phyloP scores from a whole-genome alignment of 1,139 yeast genomes.

The Zygotorulaspora mrakii region DNA sequence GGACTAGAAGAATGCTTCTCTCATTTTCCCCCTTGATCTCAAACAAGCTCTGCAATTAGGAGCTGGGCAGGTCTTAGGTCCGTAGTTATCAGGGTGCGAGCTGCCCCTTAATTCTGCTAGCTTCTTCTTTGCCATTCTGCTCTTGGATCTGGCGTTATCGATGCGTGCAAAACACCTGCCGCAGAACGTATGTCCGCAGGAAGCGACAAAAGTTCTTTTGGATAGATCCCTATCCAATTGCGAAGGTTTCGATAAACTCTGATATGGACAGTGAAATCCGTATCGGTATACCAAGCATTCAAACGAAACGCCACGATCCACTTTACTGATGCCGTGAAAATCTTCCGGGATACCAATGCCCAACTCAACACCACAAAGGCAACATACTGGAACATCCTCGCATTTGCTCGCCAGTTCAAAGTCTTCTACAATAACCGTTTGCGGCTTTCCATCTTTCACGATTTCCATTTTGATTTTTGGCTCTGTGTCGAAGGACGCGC shows the following conservation, averaged over 20 bases:
- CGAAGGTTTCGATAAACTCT: constrained; percentile 48
- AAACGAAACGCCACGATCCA: constrained; percentile 29
- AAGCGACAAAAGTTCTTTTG: constrained; percentile 60
- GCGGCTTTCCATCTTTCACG: constrained; percentile 35
- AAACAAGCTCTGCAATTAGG: constrained; percentile 26
- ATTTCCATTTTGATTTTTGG: constrained; percentile 33
- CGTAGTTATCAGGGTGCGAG: constrained; percentile 37
- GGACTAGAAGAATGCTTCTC: constrained; percentile 34
- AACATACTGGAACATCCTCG: constrained; percentile 53
- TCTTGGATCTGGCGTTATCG: constrained; percentile 28
- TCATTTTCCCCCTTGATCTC: constrained; percentile 30
- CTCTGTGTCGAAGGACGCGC: constrained; percentile 32
- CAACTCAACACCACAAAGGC: constrained; percentile 62
- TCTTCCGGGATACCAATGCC: constrained; percentile 67
- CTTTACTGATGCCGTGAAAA: constrained; percentile 37
- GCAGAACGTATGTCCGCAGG: constrained; percentile 84
- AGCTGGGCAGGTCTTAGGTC: constrained; percentile 36
- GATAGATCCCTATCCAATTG: constrained; percentile 59
- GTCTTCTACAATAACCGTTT: constrained; percentile 31
- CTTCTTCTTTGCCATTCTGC: constrained; percentile 24
- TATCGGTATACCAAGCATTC: constrained; percentile 34
- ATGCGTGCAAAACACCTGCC: constrained; percentile 64
- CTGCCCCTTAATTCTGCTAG: constrained; percentile 30
- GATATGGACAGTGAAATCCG: constrained; percentile 60
- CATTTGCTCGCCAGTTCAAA: constrained; percentile 26